Conservation (phyloP, 2,329 filamentous ascomycete species). For the Paramyrothecium roridum region DNA sequence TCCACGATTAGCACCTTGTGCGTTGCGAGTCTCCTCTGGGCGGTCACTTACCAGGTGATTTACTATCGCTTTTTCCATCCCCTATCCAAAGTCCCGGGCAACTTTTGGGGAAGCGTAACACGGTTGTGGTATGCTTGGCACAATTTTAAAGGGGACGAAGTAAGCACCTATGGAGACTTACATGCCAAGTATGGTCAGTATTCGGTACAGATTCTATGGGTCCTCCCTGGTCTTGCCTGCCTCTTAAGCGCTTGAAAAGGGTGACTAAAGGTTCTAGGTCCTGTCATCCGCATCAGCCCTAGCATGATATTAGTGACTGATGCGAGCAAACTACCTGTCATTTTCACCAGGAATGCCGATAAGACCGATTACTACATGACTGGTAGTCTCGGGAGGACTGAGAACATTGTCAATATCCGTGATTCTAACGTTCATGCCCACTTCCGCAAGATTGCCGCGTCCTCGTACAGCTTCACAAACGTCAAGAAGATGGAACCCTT, state of each 20-base stretch:
- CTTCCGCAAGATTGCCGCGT: slow-evolving; percentile 51
- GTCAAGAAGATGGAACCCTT: slow-evolving; percentile 58
- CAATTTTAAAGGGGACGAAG: slow-evolving; percentile 12
- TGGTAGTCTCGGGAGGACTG: slow-evolving; percentile 52
- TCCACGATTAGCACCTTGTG: background rate
- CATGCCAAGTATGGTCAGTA: slow-evolving; percentile 7
- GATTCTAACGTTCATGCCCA: slow-evolving; percentile 46
- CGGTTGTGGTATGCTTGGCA: slow-evolving; percentile 18
- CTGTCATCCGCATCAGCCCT: slow-evolving; percentile 16
- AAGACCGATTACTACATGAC: slow-evolving; percentile 59
- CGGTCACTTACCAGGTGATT: slow-evolving; percentile 7
- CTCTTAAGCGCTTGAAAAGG: background rate
- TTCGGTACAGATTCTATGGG: background rate
- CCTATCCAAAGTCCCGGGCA: slow-evolving; percentile 12
- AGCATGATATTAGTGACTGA: slow-evolving; percentile 21
- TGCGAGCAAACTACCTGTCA: slow-evolving; percentile 49
- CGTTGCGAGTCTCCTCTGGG: background rate
- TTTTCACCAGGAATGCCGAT: slow-evolving; percentile 53
- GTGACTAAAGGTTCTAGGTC: slow-evolving; percentile 5
- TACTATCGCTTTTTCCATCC: slow-evolving; percentile 15
- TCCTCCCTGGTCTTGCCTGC: background rate
- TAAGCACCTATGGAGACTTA: slow-evolving; percentile 11
- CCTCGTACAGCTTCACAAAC: slow-evolving; percentile 52
- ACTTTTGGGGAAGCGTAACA: slow-evolving; percentile 12
- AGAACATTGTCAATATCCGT: slow-evolving; percentile 57